Conservation (phyloP, 176 grass and related monocot genomes). For the Carex kokanica region DNA sequence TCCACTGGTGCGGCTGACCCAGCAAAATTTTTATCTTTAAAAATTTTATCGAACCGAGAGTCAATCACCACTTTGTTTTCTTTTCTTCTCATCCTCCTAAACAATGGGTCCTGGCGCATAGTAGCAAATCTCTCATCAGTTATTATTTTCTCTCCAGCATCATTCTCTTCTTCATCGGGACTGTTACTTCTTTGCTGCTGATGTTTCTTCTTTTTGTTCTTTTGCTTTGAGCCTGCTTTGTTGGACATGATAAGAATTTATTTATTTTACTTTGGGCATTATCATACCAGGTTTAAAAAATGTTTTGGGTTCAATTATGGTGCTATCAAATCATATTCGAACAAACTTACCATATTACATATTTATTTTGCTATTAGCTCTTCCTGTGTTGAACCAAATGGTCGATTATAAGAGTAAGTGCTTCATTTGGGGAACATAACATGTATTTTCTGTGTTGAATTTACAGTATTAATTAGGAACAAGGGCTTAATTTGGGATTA, state of each 20-base stretch:
- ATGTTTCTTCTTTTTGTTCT: constrained; percentile 16
- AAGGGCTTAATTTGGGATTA: background rate
- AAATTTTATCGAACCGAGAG: constrained; percentile 63
- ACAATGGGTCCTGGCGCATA: constrained; percentile 53
- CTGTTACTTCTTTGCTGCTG: background rate
- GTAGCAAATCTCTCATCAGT: constrained; percentile 60
- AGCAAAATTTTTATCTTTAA: constrained; percentile 57
- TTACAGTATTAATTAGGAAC: background rate
- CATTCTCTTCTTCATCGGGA: background rate
- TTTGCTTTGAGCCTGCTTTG: constrained; percentile 20
- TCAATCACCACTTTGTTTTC: constrained; percentile 72
- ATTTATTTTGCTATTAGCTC: background rate
- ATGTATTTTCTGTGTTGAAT: background rate
- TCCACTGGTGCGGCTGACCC: constrained; percentile 54
- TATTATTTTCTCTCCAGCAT: constrained; percentile 34
- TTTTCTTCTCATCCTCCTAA: constrained; percentile 66
- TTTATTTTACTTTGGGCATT: background rate
- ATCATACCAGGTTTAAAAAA: background rate
- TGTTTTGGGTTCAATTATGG: background rate
- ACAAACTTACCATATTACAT: background rate
- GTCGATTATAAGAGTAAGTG: background rate
- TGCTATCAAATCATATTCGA: background rate
- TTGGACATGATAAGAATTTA: background rate
- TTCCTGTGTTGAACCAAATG: background rate
- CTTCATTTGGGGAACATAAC: background rate